Evolutionary conservation across 331 rosid species (phyloP), one percentile per base, ranked within the genome.

Genomic region (Acacia concinna): DNA sequence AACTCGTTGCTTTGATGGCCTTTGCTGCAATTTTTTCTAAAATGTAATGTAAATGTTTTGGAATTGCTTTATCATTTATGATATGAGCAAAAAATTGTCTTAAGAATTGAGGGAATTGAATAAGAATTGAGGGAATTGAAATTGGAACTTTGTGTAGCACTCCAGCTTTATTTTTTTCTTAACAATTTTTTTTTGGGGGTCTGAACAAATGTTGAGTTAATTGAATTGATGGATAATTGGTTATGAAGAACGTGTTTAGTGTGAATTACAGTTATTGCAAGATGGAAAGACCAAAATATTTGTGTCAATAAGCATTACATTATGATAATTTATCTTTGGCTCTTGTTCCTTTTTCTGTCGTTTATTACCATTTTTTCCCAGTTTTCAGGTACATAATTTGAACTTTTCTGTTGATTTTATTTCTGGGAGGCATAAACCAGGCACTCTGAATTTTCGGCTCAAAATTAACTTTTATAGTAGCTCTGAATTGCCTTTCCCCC

Each of bases 351-450:
- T 72, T 73, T 44, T 9, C 31, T 23, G n/a, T 64, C 34, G 1
- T 60, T 51, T 13, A 6, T 51, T 81, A 31, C 4, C 8, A 12
- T 15, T 69, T 67, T 52, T 23, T 21, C 82, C 79, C 75, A 75
- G 13, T 78, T 27, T 17, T 51, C 44, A 37, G 28, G 28, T 37
- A 46, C 11, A 8, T 28, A 17, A 57, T 56, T 72, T 25, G 64
- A 72, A 49, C 27, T 52, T 76, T 59, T 41, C 68, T 52, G 79
- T 76, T 77, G 40, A 79, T 60, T 77, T 59, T 13, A 44, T 23
- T 72, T 78, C 12, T 76, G 70, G 37, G 40, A 65, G 10, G 27
- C 46, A 32, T 14, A 8, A 34, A 34, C 0, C 17, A 57, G 78
- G 65, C 59, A 71, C 76, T 83, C 38, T 20, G 56, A 76, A 49